phyloP scores from a whole-genome alignment of 164 flowering plant genomes.

The Cinnamomum micranthum region DNA sequence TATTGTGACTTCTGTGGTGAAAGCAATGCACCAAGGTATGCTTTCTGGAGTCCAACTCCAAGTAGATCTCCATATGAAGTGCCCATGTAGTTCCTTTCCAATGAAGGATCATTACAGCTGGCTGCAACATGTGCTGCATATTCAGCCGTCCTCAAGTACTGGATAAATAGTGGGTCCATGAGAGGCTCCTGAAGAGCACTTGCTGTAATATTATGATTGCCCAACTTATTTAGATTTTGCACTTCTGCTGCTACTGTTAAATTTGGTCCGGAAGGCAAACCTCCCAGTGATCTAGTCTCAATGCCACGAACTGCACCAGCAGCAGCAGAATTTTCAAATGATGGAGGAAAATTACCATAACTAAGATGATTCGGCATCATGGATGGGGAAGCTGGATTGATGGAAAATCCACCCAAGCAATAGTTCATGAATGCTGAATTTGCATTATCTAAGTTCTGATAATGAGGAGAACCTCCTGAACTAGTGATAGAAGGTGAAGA shows the following conservation, averaged over 20 bases:
- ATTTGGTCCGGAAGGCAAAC: conserved; percentile 41
- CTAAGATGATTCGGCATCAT: conserved; percentile 55
- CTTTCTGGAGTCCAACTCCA: conserved; percentile 54
- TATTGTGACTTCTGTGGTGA: conserved; percentile 20
- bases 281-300: conserved; percentile 35
- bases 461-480: conserved; percentile 46
- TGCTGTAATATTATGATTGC: conserved; percentile 59
- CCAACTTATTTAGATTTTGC: conserved; percentile 46
- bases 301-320: conserved; percentile 33
- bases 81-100: conserved; percentile 28
- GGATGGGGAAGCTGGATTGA: conserved; percentile 49
- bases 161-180: conserved; percentile 56
- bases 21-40: conserved; percentile 34
- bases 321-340: conserved; percentile 42
- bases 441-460: conserved; percentile 39
- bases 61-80: conserved; percentile 48
- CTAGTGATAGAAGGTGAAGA: conserved; percentile 14
- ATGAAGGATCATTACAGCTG: conserved; percentile 33
- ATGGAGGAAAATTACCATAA: conserved; percentile 42
- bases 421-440: conserved; percentile 40
- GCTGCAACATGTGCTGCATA: conserved; percentile 44
- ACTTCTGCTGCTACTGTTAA: conserved; percentile 43
- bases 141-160: conserved; percentile 47
- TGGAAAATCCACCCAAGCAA: conserved; percentile 60
- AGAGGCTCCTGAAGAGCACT: conserved; percentile 46